These are phyloP conservation scores for Neonectria faginata DNA, from an alignment of 2,329 filamentous ascomycete genomes.

Conservation along the genomic window DNA sequence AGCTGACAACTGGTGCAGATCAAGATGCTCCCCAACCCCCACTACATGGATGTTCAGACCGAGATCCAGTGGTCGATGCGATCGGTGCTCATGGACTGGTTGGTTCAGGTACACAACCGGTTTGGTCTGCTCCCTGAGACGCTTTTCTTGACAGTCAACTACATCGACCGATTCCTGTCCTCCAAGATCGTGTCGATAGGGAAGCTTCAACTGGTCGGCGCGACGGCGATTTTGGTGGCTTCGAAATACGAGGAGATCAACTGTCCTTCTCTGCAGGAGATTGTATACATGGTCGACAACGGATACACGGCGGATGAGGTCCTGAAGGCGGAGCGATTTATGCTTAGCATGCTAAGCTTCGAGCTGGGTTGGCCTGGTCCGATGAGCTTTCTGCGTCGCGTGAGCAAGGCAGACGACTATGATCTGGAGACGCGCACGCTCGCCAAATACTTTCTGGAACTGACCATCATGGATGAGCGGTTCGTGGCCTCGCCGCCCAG, in stretches of 20 bases:
- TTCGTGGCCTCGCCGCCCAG: slow-evolving; percentile 93
- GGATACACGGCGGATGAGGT: slow-evolving; percentile 93
- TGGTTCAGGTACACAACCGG: slow-evolving; percentile 93
- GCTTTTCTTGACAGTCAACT: slow-evolving; percentile 94
- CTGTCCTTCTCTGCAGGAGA: slow-evolving; percentile 93
- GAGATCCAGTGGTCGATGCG: slow-evolving; percentile 99
- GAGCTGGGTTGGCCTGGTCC: slow-evolving; percentile 98
- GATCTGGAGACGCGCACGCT: slow-evolving; percentile 94
- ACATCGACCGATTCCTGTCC: slow-evolving; percentile 95
- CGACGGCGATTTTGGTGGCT: slow-evolving; percentile 94
- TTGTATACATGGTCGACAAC: slow-evolving; percentile 97
- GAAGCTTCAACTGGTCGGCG: slow-evolving; percentile 95
- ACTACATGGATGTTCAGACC: slow-evolving; percentile 98
- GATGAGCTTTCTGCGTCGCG: slow-evolving; percentile 96
- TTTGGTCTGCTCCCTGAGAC: slow-evolving; percentile 95
- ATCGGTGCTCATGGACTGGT: slow-evolving; percentile 96
- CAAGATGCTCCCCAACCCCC: slow-evolving; percentile 84
- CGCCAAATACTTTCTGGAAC: slow-evolving; percentile 97
- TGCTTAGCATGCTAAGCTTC: slow-evolving; percentile 96
- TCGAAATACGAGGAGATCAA: slow-evolving; percentile 99
- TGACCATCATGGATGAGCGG: slow-evolving; percentile 97
- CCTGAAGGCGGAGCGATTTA: slow-evolving; percentile 96
- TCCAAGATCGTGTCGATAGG: slow-evolving; percentile 94
- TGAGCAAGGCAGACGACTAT: slow-evolving; percentile 99
- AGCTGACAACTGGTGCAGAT: slow-evolving; percentile 60